Evolutionary conservation across 768 basidiomycete genomes (phyloP).

Genomic region (Cubamyces lactineus): DNA sequence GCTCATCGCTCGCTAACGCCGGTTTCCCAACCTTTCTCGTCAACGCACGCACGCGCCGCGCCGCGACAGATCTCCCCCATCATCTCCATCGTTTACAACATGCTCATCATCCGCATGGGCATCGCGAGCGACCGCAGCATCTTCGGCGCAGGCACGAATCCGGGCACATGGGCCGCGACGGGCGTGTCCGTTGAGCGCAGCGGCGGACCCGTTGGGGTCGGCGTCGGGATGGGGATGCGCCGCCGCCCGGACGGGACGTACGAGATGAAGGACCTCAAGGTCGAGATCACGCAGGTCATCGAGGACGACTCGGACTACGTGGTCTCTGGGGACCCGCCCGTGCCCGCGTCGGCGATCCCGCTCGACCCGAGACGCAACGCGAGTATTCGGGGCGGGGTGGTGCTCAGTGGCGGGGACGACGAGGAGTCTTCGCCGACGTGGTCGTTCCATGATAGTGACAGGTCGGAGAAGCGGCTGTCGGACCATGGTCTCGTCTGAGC

Average conservation of each 20-base stretch:
- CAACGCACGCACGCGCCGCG: neutral
- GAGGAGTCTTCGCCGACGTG: too few species aligned
- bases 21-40: neutral
- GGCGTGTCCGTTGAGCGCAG: slow-evolving; percentile 7
- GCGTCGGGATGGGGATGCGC: neutral
- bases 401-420: too few species aligned
- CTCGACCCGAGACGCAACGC: neutral
- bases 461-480: too few species aligned
- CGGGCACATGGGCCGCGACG: slow-evolving; percentile 6
- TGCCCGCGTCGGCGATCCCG: neutral
- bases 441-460: too few species aligned
- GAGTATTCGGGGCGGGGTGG: too few species aligned
- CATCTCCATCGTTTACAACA: slow-evolving; percentile 47
- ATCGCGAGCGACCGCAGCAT: slow-evolving; percentile 11
- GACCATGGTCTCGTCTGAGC: too few species aligned
- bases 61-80: slow-evolving; percentile 39
- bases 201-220: neutral
- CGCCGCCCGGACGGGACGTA: slow-evolving; percentile 21
- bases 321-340: neutral
- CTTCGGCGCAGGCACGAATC: neutral
- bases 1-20: neutral
- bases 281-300: slow-evolving; percentile 29
- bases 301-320: slow-evolving; percentile 25
- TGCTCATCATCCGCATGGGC: slow-evolving; percentile 47
- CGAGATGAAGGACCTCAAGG: slow-evolving; percentile 26